Evolutionary conservation across 1,139 yeast species (phyloP).

Genomic region (Scheffersomyces illinoinensis): DNA sequence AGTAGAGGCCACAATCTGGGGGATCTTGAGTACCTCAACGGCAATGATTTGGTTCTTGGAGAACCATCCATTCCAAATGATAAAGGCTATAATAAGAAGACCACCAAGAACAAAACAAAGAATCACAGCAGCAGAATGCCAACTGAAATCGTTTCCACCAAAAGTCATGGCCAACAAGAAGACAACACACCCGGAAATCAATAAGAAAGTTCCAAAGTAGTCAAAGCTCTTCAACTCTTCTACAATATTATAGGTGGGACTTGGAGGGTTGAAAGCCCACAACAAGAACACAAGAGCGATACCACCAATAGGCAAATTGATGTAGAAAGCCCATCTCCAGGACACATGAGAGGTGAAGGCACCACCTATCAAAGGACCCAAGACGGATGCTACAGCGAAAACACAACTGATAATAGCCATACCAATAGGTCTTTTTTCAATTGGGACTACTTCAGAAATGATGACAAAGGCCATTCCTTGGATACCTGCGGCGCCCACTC

Average conservation of each 20-base stretch:
- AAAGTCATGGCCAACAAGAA: conserved; percentile 51
- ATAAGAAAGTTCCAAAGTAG: conserved; percentile 44
- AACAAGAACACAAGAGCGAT: conserved; percentile 46
- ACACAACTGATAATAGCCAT: conserved; percentile 21
- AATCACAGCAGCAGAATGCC: conserved; percentile 60
- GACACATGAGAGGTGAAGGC: conserved; percentile 45
- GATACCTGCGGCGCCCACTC: conserved; percentile 36
- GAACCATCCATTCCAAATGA: conserved; percentile 47
- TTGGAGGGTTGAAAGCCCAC: conserved; percentile 59
- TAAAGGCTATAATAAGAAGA: conserved; percentile 35
- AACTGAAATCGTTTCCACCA: conserved; percentile 45
- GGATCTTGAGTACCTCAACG: conserved; percentile 32
- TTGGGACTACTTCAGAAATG: conserved; percentile 30
- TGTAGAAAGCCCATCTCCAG: conserved; percentile 81
- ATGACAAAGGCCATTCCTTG: conserved; percentile 29
- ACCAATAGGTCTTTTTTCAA: conserved; percentile 24
- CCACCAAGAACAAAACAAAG: conserved; percentile 57
- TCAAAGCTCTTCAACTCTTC: conserved; percentile 47
- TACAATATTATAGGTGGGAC: conserved; percentile 35
- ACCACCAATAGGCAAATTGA: conserved; percentile 71
- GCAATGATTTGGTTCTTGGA: conserved; percentile 51
- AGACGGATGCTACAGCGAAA: conserved; percentile 24
- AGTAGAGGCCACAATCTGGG: conserved; percentile 12
- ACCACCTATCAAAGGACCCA: conserved; percentile 28
- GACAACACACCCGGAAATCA: conserved; percentile 42